phyloP scores from a whole-genome alignment of 2,329 filamentous ascomycete species.

The Beauveria pseudobassiana region DNA sequence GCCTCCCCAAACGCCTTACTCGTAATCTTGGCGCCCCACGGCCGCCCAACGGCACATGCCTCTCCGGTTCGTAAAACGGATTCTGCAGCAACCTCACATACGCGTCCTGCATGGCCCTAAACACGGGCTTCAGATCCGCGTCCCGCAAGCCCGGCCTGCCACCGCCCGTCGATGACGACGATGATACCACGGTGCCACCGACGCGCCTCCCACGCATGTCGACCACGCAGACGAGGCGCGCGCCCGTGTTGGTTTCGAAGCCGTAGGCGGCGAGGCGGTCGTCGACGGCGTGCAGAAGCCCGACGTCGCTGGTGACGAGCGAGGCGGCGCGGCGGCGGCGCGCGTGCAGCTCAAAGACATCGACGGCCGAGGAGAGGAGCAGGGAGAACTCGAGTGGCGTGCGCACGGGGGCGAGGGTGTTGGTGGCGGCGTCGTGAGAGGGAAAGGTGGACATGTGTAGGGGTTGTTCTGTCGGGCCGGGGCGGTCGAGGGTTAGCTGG shows the following conservation, averaged over 20 bases:
- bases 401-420: constrained; percentile 49
- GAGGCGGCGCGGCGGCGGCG: constrained; percentile 33
- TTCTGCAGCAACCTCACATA: constrained; percentile 87
- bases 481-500: not conserved
- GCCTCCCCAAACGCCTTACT: constrained; percentile 76
- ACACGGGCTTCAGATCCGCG: constrained; percentile 83
- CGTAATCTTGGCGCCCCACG: constrained; percentile 63
- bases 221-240: constrained; percentile 83
- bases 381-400: constrained; percentile 86
- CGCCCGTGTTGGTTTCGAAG: constrained; percentile 91
- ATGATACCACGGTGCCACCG: constrained; percentile 23
- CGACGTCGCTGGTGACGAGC: constrained; percentile 71
- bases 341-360: constrained; percentile 87
- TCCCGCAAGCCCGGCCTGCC: constrained; percentile 64
- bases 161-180: constrained; percentile 16
- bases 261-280: constrained; percentile 91
- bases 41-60: constrained; percentile 56
- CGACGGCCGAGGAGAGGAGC: constrained; percentile 81
- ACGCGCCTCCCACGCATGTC: constrained; percentile 73
- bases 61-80: constrained; percentile 88
- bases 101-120: constrained; percentile 84
- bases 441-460: constrained; percentile 90
- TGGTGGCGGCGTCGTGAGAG: constrained; percentile 52
- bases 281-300: constrained; percentile 86
- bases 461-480: constrained; percentile 66